A percentile compares a stretch with the other conserved stretches of the same genome.
Conservation (phyloP, 495 filamentous ascomycete genomes). For the Niebla homalea region DNA sequence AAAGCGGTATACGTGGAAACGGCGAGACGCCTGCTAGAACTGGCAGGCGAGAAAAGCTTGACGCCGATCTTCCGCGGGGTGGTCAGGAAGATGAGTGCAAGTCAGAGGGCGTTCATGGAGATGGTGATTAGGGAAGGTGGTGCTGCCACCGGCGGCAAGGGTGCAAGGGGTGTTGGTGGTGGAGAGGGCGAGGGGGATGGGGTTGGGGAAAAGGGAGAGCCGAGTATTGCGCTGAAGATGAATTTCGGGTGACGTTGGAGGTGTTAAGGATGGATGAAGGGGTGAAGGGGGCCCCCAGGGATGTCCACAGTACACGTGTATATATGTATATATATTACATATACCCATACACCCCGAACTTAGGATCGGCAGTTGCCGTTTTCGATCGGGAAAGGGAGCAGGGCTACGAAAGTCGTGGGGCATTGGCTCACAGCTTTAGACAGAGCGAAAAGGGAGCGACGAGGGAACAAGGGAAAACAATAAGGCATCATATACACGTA, state of each 20-base stretch:
- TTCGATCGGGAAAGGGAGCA: too few relatives aligned
- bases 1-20: slow-evolving; percentile 49
- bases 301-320: too few relatives aligned
- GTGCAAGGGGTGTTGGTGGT: slow-evolving; percentile 21
- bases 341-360: too few relatives aligned
- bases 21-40: slow-evolving; percentile 59
- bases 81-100: slow-evolving; percentile 56
- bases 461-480: too few relatives aligned
- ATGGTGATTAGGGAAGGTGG: slow-evolving; percentile 57
- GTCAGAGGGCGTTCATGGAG: slow-evolving; percentile 67
- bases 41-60: slow-evolving; percentile 56
- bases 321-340: too few relatives aligned
- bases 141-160: slow-evolving; percentile 21
- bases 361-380: too few relatives aligned
- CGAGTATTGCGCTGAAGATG: slow-evolving; percentile 90
- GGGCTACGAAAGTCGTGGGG: too few relatives aligned
- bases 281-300: too few relatives aligned
- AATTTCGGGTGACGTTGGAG: slow-evolving; percentile 42
- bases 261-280: too few relatives aligned
- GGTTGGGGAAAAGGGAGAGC: slow-evolving; percentile 43
- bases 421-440: too few relatives aligned
- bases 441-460: too few relatives aligned
- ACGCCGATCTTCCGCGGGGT: slow-evolving; percentile 60
- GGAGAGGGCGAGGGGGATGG: slow-evolving; percentile 24
- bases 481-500: too few relatives aligned